Conservation (phyloP, 2,329 filamentous ascomycete species). For the Colletotrichum chlorophyti region DNA sequence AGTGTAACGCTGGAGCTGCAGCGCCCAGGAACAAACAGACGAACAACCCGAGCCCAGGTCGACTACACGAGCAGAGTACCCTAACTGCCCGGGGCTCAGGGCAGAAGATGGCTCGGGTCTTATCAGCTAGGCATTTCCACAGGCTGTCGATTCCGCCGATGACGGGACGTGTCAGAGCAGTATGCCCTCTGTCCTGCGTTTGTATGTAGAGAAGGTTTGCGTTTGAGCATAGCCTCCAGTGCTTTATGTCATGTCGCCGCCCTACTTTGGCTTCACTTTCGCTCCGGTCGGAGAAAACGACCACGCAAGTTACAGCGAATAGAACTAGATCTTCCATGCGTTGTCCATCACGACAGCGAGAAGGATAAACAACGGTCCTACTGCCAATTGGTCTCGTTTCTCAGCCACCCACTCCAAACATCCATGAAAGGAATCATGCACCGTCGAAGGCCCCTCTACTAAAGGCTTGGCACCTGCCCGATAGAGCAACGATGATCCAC, state of each 20-base stretch:
- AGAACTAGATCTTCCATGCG: too few relatives aligned
- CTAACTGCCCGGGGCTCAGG: too few relatives aligned
- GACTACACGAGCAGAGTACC: too few relatives aligned
- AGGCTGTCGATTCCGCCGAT: not conserved
- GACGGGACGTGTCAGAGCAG: not conserved
- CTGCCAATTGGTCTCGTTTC: not conserved
- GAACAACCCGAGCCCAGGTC: not conserved
- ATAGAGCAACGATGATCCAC: slow-evolving; percentile 24
- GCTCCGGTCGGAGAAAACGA: too few relatives aligned
- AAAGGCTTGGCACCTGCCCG: slow-evolving; percentile 27
- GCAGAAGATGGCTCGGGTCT: not conserved
- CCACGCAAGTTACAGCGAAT: not conserved
- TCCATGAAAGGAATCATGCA: too few relatives aligned
- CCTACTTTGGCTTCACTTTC: too few relatives aligned
- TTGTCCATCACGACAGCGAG: too few relatives aligned
- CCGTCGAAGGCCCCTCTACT: too few relatives aligned
- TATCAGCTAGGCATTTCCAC: not conserved
- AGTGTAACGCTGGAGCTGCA: not conserved
- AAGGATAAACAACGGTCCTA: slow-evolving; percentile 10
- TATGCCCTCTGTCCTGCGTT: not conserved
- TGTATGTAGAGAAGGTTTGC: too few relatives aligned
- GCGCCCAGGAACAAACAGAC: slow-evolving; percentile 4
- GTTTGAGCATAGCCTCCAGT: too few relatives aligned
- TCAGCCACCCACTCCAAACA: slow-evolving; percentile 9
- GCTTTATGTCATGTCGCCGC: too few relatives aligned